phyloP scores from a whole-genome alignment of 2,329 filamentous ascomycete species.

The Immersiporthe knoxdaviesiana region DNA sequence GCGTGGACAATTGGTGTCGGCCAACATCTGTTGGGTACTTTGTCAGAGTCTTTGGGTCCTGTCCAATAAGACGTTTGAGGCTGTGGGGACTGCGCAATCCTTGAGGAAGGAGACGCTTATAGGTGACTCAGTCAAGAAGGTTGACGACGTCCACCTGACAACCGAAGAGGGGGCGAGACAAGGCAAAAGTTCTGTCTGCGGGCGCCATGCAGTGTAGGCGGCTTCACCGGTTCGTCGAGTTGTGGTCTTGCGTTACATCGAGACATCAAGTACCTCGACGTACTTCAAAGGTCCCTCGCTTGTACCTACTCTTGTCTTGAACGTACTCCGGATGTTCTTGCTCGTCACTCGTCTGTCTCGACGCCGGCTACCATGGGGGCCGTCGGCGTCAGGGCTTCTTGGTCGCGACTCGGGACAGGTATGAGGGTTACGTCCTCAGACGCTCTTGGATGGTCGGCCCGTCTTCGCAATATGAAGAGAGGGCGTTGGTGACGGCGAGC shows the following conservation, averaged over 20 bases:
- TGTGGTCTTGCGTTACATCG: background rate
- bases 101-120: background rate
- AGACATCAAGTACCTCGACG: background rate
- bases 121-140: background rate
- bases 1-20: background rate
- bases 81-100: background rate
- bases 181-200: background rate
- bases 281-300: background rate
- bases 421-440: background rate
- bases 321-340: background rate
- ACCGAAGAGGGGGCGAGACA: background rate
- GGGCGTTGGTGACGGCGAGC: constrained; percentile 11
- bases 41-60: background rate
- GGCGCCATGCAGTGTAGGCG: background rate
- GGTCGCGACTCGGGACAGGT: background rate
- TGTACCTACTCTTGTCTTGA: background rate
- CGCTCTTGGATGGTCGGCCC: constrained; percentile 9
- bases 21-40: background rate
- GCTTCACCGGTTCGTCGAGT: background rate
- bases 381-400: background rate
- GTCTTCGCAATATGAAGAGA: background rate
- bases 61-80: background rate
- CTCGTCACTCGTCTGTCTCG: background rate
- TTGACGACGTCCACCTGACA: background rate
- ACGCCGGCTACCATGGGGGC: background rate